Evolutionary conservation across 306 rosid genomes (phyloP).

Genomic region (Cucurbita argyrosperma): DNA sequence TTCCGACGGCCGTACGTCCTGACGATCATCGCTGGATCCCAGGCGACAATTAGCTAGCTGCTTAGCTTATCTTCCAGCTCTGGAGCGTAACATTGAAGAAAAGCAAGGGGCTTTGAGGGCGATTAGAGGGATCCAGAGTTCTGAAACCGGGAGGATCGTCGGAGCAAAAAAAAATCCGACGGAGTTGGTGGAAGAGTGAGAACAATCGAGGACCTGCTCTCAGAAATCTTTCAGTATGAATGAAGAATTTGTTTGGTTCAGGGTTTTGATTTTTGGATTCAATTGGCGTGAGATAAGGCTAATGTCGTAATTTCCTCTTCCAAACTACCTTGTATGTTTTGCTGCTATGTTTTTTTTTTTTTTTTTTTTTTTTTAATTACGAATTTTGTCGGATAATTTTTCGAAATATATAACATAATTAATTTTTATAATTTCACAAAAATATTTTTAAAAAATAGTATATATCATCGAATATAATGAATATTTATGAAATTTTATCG

Average conservation of each 20-base stretch:
- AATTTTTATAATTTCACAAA: too few species aligned
- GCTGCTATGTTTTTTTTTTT: not conserved
- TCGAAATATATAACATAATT: too few species aligned
- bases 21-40: conserved; percentile 49
- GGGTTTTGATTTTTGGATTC: conserved; percentile 2
- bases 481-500: too few species aligned
- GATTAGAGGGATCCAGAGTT: conserved; percentile 9
- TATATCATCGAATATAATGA: too few species aligned
- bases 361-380: not conserved
- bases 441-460: too few species aligned
- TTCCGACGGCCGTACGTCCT: conserved; percentile 91
- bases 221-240: not conserved
- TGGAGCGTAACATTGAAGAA: not conserved
- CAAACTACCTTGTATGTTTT: not conserved
- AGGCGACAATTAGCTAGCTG: not conserved
- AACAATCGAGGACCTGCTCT: not conserved
- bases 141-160: not conserved
- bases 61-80: not conserved
- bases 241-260: not conserved
- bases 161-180: not conserved
- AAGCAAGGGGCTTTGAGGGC: conserved; percentile 24
- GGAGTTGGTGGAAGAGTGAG: not conserved
- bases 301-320: not conserved
- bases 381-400: too few species aligned
- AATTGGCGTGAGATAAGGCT: not conserved